A percentile compares a stretch with the other conserved stretches of the same genome.
These are phyloP conservation scores for Debaryomycetaceae sp. DNA, from an alignment of 1,139 yeast species.

Conservation along the genomic window DNA sequence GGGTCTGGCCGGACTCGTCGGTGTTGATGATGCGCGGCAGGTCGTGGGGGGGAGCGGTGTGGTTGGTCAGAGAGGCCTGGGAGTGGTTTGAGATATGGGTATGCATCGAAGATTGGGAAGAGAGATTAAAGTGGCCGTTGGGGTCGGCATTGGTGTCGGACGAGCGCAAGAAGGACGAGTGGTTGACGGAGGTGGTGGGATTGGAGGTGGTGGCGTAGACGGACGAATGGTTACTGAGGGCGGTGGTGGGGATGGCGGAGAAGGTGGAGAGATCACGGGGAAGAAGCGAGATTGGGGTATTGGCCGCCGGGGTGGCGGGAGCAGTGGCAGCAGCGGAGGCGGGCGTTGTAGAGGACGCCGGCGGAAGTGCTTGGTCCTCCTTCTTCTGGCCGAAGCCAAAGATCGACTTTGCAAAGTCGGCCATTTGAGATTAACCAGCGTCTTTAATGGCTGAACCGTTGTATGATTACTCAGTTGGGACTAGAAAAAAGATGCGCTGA, in stretches of 20 bases:
- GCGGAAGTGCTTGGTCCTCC: background rate
- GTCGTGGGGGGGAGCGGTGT: conserved; percentile 3
- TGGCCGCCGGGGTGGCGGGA: background rate
- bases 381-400: conserved; percentile 38
- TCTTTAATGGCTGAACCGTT: no score
- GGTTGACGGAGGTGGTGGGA: conserved; percentile 24
- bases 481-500: no score
- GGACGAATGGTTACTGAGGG: conserved; percentile 48
- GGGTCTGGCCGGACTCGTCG: conserved; percentile 33
- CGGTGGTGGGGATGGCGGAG: conserved; percentile 48
- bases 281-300: background rate
- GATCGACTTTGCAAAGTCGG: conserved; percentile 52
- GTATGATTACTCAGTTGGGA: no score
- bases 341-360: background rate
- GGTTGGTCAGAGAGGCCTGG: conserved; percentile 1
- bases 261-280: background rate
- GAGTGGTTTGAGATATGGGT: background rate
- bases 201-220: conserved; percentile 68
- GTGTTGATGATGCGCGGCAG: conserved; percentile 34
- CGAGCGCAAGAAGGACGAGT: conserved; percentile 2
- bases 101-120: conserved; percentile 3
- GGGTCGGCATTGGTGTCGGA: conserved; percentile 2
- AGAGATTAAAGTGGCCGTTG: conserved; percentile 15
- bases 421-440: no score
- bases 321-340: background rate